These are phyloP conservation scores for Aureobasidium pullulans DNA, from an alignment of 2,329 filamentous ascomycete genomes.

Conservation along the genomic window DNA sequence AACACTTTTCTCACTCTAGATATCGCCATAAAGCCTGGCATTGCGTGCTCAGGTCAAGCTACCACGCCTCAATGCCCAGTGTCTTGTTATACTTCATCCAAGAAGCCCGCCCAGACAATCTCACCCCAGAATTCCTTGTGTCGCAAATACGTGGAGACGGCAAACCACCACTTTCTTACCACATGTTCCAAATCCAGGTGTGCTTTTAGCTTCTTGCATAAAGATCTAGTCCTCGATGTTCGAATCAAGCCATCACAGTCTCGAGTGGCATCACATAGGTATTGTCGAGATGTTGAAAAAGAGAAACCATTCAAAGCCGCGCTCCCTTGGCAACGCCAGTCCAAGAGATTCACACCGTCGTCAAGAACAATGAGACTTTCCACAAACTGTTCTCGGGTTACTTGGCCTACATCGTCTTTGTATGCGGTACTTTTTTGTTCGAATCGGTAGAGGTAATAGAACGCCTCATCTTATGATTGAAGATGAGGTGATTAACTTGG, in stretches of 20 bases:
- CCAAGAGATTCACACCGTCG: neutral
- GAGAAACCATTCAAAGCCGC: neutral
- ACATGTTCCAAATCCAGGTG: too few species aligned
- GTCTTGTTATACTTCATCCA: neutral
- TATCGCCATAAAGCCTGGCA: neutral
- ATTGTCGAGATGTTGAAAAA: too few species aligned
- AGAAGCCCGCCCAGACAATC: neutral
- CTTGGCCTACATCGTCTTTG: neutral
- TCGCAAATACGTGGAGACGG: neutral
- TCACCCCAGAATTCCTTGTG: neutral
- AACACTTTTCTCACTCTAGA: neutral
- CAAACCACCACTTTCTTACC: too few species aligned
- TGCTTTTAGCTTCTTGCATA: too few species aligned
- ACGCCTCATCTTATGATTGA: neutral
- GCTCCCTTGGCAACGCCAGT: neutral
- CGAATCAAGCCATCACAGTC: too few species aligned
- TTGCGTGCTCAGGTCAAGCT: neutral
- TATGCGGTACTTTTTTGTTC: neutral
- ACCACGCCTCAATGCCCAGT: conserved; percentile 1
- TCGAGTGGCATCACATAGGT: too few species aligned
- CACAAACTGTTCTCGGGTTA: neutral
- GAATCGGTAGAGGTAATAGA: neutral
- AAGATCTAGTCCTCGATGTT: too few species aligned
- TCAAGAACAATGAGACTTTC: neutral
- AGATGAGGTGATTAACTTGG: conserved; percentile 9